Conservation (phyloP, 805 yeast species). For the Novakomyces olei region DNA sequence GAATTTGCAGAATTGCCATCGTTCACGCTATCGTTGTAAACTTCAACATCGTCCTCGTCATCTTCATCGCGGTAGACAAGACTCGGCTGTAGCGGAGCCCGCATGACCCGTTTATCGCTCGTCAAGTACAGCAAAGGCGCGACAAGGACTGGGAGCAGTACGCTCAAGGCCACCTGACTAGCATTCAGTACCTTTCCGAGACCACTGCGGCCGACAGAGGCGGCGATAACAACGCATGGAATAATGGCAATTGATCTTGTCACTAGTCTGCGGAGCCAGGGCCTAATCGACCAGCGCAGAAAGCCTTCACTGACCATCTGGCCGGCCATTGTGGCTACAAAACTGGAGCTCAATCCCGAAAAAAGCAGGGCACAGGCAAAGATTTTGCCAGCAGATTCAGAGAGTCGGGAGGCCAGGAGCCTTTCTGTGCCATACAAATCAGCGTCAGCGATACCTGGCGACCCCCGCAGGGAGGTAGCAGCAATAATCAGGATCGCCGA, state of each 20-base stretch:
- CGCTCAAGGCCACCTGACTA: conserved; percentile 68
- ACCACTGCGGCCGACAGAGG: conserved; percentile 53
- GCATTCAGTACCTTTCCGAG: conserved; percentile 50
- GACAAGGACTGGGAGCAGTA: conserved; percentile 60
- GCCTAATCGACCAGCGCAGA: conserved; percentile 54
- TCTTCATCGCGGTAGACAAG: background rate
- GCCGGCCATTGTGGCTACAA: conserved; percentile 76
- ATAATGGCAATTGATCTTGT: conserved; percentile 61
- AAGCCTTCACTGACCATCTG: conserved; percentile 86
- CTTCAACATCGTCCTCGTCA: background rate
- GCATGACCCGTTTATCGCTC: conserved; percentile 44
- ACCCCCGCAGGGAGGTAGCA: conserved; percentile 51
- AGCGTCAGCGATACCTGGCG: conserved; percentile 47
- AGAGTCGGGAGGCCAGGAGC: conserved; percentile 34
- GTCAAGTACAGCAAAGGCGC: conserved; percentile 77
- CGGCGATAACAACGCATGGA: conserved; percentile 57
- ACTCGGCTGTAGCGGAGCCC: conserved; percentile 10
- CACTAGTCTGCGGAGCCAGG: conserved; percentile 57
- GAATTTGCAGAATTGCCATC: background rate
- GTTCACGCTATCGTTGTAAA: conserved; percentile 1
- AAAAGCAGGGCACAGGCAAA: conserved; percentile 68
- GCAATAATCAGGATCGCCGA: conserved; percentile 64
- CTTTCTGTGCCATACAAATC: conserved; percentile 60
- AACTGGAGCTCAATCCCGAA: conserved; percentile 80
- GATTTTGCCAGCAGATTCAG: conserved; percentile 59